Evolutionary conservation across 1,284 basidiomycete genomes (phyloP).

Genomic region (Tylopilus sp.): DNA sequence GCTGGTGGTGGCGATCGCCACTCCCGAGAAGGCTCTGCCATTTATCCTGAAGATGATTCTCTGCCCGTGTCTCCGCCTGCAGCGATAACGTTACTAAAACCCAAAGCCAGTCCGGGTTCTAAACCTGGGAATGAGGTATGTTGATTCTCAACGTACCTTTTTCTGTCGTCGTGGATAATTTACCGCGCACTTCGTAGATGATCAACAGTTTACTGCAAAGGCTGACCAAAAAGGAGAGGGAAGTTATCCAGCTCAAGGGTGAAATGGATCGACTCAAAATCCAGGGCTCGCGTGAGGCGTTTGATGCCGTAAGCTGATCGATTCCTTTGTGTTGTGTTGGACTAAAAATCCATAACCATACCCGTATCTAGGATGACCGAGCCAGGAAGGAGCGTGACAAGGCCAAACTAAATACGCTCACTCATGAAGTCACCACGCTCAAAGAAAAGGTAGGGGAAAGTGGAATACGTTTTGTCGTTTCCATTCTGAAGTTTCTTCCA

Average conservation of each 20-base stretch:
- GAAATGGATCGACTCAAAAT: constrained; percentile 65
- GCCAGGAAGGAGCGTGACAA: constrained; percentile 72
- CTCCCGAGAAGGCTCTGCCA: constrained; percentile 37
- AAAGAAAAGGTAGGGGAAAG: constrained; percentile 57
- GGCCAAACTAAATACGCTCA: constrained; percentile 69
- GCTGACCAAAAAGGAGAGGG: constrained; percentile 80
- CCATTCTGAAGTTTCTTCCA: constrained; percentile 1
- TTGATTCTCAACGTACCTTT: not conserved
- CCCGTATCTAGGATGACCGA: constrained; percentile 62
- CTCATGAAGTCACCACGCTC: constrained; percentile 72
- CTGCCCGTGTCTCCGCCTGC: not conserved
- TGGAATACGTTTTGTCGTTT: not conserved
- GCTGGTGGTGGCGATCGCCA: constrained; percentile 53
- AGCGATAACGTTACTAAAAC: constrained; percentile 40
- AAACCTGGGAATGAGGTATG: constrained; percentile 52
- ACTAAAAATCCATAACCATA: constrained; percentile 1
- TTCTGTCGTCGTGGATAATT: not conserved
- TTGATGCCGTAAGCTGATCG: constrained; percentile 50
- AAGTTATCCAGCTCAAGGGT: constrained; percentile 69
- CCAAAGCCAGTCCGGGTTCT: constrained; percentile 36
- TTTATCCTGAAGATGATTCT: constrained; percentile 11
- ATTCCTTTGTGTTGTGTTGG: not conserved
- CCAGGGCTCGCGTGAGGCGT: constrained; percentile 52
- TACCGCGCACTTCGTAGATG: constrained; percentile 39
- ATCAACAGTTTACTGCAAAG: constrained; percentile 79